Base-by-base conservation (phyloP, 306 rosid genomes). In the Castanea crenata region DNA sequence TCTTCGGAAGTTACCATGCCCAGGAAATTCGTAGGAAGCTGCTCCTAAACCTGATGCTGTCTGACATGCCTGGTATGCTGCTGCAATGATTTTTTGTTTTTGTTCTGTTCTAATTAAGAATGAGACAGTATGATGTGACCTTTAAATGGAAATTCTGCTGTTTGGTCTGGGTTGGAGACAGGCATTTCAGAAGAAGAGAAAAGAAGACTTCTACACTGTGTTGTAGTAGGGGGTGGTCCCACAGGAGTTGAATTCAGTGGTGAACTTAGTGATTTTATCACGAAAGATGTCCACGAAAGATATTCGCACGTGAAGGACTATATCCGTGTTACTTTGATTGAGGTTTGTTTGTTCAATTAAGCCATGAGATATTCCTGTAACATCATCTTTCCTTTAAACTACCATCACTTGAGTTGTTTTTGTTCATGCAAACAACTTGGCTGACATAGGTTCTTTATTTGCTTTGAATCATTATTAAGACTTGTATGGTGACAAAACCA, bases 171-270 rank as follows among this genome's bases (percentile, higher is more conserved):
- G 69, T 70, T 78, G 77, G 85, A 74, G 74, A 81, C 91, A 95
- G 99, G 98, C 46, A 82, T 95, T 63, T 31, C 83, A 0, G 92
- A 90, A 81, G 94, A 85, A 74, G 99, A 95, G 83, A 95, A 95
- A 59, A 44, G 55, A 51, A 87, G 98, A 84, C 93, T 95, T 73
- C 84, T 95, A 71, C 99, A 95, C 69, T 95, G 96, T 75, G 99
- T 95, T 77, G 98, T 95, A 61, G 98, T 95, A 19, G 99, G 99
- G 77, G 99, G 99, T 38, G 99, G 99, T 80, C 99, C 98, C 34
- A 95, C 99, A 1, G 99, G 98, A 80, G 99, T 95, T 41, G 99
- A 95, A 81, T 95, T 95, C 89, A 95, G 99, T 31, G 98, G 99
- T 58, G 99, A 95, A 84, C 97, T 95, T 51, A 93, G 98, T 90